These are phyloP conservation scores for Heliophila coronopifolia DNA, from an alignment of 441 rosid species.

Conservation along the genomic window DNA sequence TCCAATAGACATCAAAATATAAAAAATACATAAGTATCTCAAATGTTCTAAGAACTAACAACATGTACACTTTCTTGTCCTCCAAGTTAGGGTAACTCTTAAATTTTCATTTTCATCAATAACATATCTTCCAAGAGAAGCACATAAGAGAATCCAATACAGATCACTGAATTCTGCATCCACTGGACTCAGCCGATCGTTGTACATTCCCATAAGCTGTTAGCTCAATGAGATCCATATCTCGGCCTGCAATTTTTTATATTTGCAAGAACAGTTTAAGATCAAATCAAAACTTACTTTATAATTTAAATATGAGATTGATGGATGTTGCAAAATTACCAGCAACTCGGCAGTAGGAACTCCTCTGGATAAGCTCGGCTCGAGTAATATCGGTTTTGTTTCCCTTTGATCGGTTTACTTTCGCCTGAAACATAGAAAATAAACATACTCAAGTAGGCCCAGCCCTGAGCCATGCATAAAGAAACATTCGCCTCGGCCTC, in stretches of 20 bases:
- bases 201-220: constrained; percentile 79
- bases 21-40: too few relatives aligned
- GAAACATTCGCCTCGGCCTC: too few relatives aligned
- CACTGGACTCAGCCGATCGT: constrained; percentile 50
- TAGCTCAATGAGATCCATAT: constrained; percentile 82
- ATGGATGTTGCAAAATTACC: constrained; percentile 35
- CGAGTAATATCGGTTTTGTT: constrained; percentile 66
- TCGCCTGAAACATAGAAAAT: constrained; percentile 42
- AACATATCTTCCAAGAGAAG: neutral
- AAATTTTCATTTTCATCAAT: neutral
- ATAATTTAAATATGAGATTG: neutral
- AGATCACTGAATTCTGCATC: constrained; percentile 73
- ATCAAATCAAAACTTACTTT: constrained; percentile 9
- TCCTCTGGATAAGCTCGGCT: constrained; percentile 74
- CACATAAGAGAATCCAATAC: neutral
- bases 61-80: constrained; percentile 4
- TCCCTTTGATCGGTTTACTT: constrained; percentile 83
- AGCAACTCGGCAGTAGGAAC: constrained; percentile 81
- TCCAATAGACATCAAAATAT: too few relatives aligned
- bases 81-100: too few relatives aligned
- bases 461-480: too few relatives aligned
- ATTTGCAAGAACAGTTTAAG: neutral
- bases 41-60: neutral
- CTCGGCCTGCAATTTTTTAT: constrained; percentile 42
- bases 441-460: neutral